These are phyloP conservation scores for Populus simonii DNA, from an alignment of 345 rosid species.

Conservation along the genomic window DNA sequence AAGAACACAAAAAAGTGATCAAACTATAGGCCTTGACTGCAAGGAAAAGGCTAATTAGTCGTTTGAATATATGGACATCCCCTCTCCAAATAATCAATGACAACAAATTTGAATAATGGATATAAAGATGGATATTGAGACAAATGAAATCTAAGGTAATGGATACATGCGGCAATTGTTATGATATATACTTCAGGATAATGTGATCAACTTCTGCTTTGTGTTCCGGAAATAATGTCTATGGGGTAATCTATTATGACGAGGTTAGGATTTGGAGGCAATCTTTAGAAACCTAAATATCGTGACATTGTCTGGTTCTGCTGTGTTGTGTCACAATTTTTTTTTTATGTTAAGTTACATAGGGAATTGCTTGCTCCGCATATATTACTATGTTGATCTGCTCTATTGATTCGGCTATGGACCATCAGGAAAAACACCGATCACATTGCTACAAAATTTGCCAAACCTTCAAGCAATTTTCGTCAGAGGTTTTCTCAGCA, in stretches of 20 bases:
- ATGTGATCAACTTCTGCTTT: not conserved
- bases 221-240: not conserved
- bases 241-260: not conserved
- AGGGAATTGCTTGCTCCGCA: not conserved
- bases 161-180: not conserved
- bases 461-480: slow-evolving; percentile 15
- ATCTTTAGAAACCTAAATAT: not conserved
- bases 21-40: not conserved
- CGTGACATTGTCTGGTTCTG: not conserved
- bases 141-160: not conserved
- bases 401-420: not conserved
- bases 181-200: not conserved
- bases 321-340: not conserved
- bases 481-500: slow-evolving; percentile 24
- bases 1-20: not conserved
- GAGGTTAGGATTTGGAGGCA: not conserved
- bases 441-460: slow-evolving; percentile 12
- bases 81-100: not conserved
- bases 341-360: not conserved
- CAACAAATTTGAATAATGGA: not conserved
- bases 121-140: not conserved
- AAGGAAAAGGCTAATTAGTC: not conserved
- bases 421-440: slow-evolving; percentile 28
- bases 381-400: not conserved
- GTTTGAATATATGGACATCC: not conserved